Base-by-base conservation (phyloP, 2,329 filamentous ascomycete genomes). In the Aspergillus clavatus region DNA sequence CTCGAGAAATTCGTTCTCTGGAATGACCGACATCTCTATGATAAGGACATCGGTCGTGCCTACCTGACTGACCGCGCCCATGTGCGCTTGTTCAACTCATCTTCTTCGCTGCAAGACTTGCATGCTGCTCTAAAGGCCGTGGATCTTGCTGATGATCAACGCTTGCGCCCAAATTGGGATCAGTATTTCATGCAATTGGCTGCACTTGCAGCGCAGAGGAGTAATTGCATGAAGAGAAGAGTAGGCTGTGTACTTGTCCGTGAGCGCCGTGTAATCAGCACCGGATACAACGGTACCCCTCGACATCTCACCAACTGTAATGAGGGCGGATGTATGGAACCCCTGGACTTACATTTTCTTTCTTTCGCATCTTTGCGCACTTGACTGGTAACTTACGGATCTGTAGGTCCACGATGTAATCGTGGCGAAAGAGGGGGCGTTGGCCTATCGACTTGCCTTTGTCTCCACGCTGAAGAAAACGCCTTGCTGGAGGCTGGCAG, bases 121-220 rank as follows among this genome's bases (percentile, higher is more conserved):
- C 83, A 89, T 65, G 74, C 78, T 3, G 84, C 86, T 7, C 79
- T 98, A 1, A 76, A 79, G 39, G 78, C 81, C 38, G 78, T 96
- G 6, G 81, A 95, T 63, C 79, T 98, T 21, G 78, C 85, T 1
- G 83, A 93, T 60, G 79, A 84, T 26, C 80, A 86, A 57, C 84
- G 93, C 2, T 76, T 98, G 27, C 82, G 93, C 1, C 93, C 93
- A 1, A 84, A 81, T 39, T 98, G 93, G 93, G 93, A 98, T 69
- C 84, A 87, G 59, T 98, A 98, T 72, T 98, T 98, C 65, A 98
- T 98, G 93, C 82, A 87, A 31, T 76, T 98, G n/a, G 90, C 93
- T 4, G 89, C 87, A 26, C 81, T 98, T 38, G 93, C 93, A 6
- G 87, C 91, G 0, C 86, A 89, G 56, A 81, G 93, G 53, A 89